A percentile compares a stretch with the other conserved stretches of the same genome.
Evolutionary conservation across 2,329 filamentous ascomycete species (phyloP).

Genomic region (Microsporum audouinii): DNA sequence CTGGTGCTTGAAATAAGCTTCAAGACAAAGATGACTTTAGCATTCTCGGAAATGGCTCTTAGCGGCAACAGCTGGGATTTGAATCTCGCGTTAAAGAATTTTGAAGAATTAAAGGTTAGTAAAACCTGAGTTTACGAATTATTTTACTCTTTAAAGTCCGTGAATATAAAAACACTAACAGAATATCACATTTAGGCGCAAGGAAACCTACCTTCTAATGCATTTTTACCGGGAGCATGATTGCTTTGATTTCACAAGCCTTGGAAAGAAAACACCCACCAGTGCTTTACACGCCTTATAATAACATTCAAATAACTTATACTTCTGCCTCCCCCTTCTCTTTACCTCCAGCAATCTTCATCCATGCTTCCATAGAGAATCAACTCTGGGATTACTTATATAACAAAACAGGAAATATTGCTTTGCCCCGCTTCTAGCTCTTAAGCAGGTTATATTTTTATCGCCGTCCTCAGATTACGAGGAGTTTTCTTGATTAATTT

Average conservation of each 20-base stretch:
- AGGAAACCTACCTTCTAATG: conserved; percentile 14
- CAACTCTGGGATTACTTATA: neutral
- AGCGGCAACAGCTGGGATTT: conserved; percentile 70
- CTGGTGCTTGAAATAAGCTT: conserved; percentile 59
- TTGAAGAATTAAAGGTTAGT: conserved; percentile 61
- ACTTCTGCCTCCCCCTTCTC: neutral
- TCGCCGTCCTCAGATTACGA: neutral
- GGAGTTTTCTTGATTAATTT: neutral
- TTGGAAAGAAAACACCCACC: neutral
- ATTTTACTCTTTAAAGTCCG: neutral
- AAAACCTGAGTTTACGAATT: neutral
- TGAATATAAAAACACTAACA: neutral
- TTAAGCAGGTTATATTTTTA: neutral
- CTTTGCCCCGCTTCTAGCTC: neutral
- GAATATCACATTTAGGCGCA: conserved; percentile 9
- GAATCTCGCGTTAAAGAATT: conserved; percentile 60
- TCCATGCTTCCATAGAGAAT: neutral
- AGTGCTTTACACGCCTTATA: neutral
- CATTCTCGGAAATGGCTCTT: conserved; percentile 72
- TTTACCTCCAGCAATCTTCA: neutral
- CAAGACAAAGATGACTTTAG: conserved; percentile 66
- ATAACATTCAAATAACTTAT: neutral
- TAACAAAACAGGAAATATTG: neutral
- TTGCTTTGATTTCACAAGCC: neutral
- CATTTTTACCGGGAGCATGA: conserved; percentile 14